Evolutionary conservation across 225 moss, liverwort and hornwort genomes (phyloP).

Genomic region (Bryum argenteum): DNA sequence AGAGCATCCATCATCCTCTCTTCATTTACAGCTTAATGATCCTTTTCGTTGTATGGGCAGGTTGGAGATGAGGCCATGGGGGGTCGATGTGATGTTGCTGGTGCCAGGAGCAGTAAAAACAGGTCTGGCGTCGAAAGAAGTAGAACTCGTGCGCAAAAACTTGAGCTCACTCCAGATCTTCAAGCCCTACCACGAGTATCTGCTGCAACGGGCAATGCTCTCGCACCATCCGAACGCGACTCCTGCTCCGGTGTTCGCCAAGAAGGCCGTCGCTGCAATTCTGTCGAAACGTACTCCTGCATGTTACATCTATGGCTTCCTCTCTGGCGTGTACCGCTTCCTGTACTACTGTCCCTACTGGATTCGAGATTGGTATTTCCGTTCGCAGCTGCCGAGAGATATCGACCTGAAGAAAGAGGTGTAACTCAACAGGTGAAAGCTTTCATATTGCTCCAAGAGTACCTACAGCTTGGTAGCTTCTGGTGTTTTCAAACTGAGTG

Average conservation of each 20-base stretch:
- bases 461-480: too few species aligned
- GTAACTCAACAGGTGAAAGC: background rate
- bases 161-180: slow-evolving; percentile 40
- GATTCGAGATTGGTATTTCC: slow-evolving; percentile 57
- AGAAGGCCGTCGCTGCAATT: slow-evolving; percentile 43
- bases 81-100: slow-evolving; percentile 55
- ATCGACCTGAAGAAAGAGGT: slow-evolving; percentile 27
- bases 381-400: slow-evolving; percentile 29
- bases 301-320: slow-evolving; percentile 43
- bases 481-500: too few species aligned
- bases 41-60: slow-evolving; percentile 17
- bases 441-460: too few species aligned
- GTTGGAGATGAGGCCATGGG: slow-evolving; percentile 63
- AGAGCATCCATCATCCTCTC: too few species aligned
- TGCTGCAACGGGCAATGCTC: slow-evolving; percentile 43
- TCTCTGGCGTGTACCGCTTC: slow-evolving; percentile 34
- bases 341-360: slow-evolving; percentile 53
- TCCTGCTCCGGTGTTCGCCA: slow-evolving; percentile 49
- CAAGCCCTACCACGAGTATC: slow-evolving; percentile 37
- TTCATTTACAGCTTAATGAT: too few species aligned
- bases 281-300: slow-evolving; percentile 25
- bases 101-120: slow-evolving; percentile 56
- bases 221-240: slow-evolving; percentile 47
- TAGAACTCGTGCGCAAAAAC: slow-evolving; percentile 7
- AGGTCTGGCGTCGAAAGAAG: slow-evolving; percentile 31